Base-by-base conservation (phyloP, 306 rosid species). In the Medicago ruthenica region DNA sequence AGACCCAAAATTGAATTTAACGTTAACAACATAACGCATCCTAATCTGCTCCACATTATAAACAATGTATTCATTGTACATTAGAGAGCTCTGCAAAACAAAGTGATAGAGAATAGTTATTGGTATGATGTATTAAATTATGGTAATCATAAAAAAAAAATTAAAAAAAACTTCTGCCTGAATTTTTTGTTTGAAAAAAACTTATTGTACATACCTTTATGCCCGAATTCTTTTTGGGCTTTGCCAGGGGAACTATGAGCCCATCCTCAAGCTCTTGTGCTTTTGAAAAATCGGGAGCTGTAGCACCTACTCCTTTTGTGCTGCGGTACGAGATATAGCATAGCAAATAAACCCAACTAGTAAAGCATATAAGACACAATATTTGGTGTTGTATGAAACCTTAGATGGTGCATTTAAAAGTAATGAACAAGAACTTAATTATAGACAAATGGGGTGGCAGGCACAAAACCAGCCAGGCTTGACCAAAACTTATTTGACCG, bases 61-160 rank as follows among this genome's bases (percentile, higher is more conserved):
- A 59, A 95, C 98, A 80, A 95, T 82, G 88, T 92, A 95, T 81
- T 95, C 99, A 40, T 92, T 95, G 87, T 92, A 92, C 76, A 84
- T 36, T 40, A 95, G 81, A 68, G 44, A 40, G 21, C 93, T 93
- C 97, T 92, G 96, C 85, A 66, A 83, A 47, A 58, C 65, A 45
- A 76, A 69, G 42, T 45, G 60, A 40, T 20, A 5, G 42, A 66
- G 68, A 75, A 55, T 47, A 59, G 14, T 70, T 70, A 40, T 10
- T 10, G 7, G 2, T 53, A 53, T 53, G 5, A 59, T 74, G 57
- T 6, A 55, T 42, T 40, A 20, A 53, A 48, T 53, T 7, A 62
- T 53, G 42, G 48, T 27, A 63, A 54, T 22, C 18, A 74, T 51
- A 44, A 53, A 53, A 75, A 54, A 10, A 40, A 63, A 47, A n/a